phyloP scores from a whole-genome alignment of 805 yeast genomes.

The Soucietia sequanensis region DNA sequence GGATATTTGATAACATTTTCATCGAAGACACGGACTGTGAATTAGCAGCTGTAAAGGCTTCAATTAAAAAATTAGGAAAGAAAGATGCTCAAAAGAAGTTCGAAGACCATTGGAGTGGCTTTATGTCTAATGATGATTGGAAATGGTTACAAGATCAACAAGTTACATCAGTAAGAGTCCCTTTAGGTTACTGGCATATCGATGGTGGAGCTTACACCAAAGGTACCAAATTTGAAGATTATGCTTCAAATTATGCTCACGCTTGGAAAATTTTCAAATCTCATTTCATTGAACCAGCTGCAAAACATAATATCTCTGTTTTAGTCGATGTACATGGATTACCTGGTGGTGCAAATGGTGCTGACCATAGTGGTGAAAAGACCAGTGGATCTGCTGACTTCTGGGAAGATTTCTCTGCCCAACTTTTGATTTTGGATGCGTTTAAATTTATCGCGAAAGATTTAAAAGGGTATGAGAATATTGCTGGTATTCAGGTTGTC shows the following conservation, averaged over 20 bases:
- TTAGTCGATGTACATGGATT: slow-evolving; percentile 84
- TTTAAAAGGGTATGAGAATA: slow-evolving; percentile 56
- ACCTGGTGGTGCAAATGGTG: slow-evolving; percentile 90
- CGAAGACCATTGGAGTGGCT: slow-evolving; percentile 66
- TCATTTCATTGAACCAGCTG: slow-evolving; percentile 59
- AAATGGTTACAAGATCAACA: slow-evolving; percentile 63
- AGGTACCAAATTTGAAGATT: slow-evolving; percentile 61
- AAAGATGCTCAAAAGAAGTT: slow-evolving; percentile 53
- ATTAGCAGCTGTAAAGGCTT: slow-evolving; percentile 62
- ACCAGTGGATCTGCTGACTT: slow-evolving; percentile 56
- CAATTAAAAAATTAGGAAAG: slow-evolving; percentile 47
- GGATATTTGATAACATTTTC: slow-evolving; percentile 67
- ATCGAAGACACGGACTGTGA: slow-evolving; percentile 63
- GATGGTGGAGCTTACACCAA: slow-evolving; percentile 56
- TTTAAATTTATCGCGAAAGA: slow-evolving; percentile 64
- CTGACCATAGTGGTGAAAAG: slow-evolving; percentile 77
- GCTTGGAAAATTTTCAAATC: slow-evolving; percentile 69
- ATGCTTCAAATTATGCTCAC: slow-evolving; percentile 56
- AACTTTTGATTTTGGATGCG: slow-evolving; percentile 46
- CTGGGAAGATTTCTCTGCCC: slow-evolving; percentile 50
- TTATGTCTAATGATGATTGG: slow-evolving; percentile 74
- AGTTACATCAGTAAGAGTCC: slow-evolving; percentile 80
- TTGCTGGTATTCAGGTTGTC: slow-evolving; percentile 80
- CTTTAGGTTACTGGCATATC: slow-evolving; percentile 92
- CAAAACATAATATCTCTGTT: slow-evolving; percentile 61